phyloP scores from a whole-genome alignment of 805 yeast genomes.

The Komagataella mondaviorum region DNA sequence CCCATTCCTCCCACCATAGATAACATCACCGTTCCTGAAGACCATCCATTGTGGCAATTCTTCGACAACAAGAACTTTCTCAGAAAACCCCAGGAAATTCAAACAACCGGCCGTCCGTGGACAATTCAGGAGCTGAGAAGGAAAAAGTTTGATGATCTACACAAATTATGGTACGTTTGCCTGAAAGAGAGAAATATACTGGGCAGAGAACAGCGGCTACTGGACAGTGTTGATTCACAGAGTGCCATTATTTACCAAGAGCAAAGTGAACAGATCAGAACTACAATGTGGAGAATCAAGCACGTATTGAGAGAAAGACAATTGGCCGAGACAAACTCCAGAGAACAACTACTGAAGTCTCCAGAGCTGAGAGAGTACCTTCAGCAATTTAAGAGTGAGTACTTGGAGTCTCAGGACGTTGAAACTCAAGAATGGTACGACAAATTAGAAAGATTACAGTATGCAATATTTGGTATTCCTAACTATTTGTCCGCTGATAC shows the following conservation, averaged over 20 bases:
- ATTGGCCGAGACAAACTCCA: conserved; percentile 50
- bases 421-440: conserved; percentile 48
- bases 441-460: conserved; percentile 65
- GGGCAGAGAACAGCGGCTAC: conserved; percentile 58
- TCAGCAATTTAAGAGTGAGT: conserved; percentile 41
- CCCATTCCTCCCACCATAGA: conserved; percentile 78
- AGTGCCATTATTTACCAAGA: conserved; percentile 11
- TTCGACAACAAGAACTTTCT: conserved; percentile 52
- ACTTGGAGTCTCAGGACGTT: conserved; percentile 40
- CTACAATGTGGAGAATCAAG: conserved; percentile 68
- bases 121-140: conserved; percentile 76
- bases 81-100: conserved; percentile 41
- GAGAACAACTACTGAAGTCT: conserved; percentile 22
- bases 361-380: conserved; percentile 33
- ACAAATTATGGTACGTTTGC: conserved; percentile 80
- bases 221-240: conserved; percentile 15
- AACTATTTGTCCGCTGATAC: conserved; percentile 50
- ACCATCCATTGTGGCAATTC: conserved; percentile 94
- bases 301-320: conserved; percentile 83
- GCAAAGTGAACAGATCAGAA: conserved; percentile 30
- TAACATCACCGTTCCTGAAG: conserved; percentile 60
- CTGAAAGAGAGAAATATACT: conserved; percentile 72
- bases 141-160: conserved; percentile 85
- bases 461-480: conserved; percentile 74
- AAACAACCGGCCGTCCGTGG: conserved; percentile 66